phyloP scores from a whole-genome alignment of 2,329 filamentous ascomycete species.

The Cercospora janseana region DNA sequence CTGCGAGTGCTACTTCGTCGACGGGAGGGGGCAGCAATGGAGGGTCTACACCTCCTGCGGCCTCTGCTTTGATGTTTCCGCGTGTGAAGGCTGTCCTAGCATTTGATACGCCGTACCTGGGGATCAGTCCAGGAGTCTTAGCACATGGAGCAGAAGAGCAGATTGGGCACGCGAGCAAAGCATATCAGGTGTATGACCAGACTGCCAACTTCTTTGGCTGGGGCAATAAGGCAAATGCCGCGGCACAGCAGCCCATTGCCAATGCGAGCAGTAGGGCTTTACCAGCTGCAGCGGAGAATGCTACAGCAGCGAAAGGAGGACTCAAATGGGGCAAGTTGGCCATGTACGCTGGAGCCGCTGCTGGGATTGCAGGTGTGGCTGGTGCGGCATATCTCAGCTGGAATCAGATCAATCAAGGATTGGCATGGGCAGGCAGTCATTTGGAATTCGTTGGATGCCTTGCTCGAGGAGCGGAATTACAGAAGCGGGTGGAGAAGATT shows the following conservation, averaged over 20 bases:
- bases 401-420: slow-evolving; percentile 72
- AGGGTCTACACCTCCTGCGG: slow-evolving; percentile 25
- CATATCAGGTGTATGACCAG: slow-evolving; percentile 65
- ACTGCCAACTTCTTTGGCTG: slow-evolving; percentile 58
- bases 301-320: slow-evolving; percentile 30
- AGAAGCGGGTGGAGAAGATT: slow-evolving; percentile 68
- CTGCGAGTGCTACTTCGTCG: slow-evolving; percentile 6
- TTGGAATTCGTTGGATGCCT: slow-evolving; percentile 91
- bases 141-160: slow-evolving; percentile 84
- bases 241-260: slow-evolving; percentile 20
- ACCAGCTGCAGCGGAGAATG: slow-evolving; percentile 27
- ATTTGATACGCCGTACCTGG: slow-evolving; percentile 72
- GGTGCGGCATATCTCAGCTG: slow-evolving; percentile 84
- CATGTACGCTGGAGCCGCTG: slow-evolving; percentile 77
- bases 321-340: slow-evolving; percentile 61
- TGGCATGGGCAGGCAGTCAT: slow-evolving; percentile 82
- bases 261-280: slow-evolving; percentile 35
- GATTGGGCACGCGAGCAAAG: slow-evolving; percentile 70
- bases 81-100: slow-evolving; percentile 73
- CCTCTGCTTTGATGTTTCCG: slow-evolving; percentile 73
- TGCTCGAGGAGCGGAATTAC: slow-evolving; percentile 77
- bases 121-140: slow-evolving; percentile 77
- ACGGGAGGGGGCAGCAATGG: slow-evolving; percentile 3
- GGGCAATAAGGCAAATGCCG: slow-evolving; percentile 23
- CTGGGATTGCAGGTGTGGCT: slow-evolving; percentile 76